A percentile compares a stretch with the other conserved stretches of the same genome.
phyloP scores from a whole-genome alignment of 495 filamentous ascomycete genomes.

The Aspergillus kassunensis region DNA sequence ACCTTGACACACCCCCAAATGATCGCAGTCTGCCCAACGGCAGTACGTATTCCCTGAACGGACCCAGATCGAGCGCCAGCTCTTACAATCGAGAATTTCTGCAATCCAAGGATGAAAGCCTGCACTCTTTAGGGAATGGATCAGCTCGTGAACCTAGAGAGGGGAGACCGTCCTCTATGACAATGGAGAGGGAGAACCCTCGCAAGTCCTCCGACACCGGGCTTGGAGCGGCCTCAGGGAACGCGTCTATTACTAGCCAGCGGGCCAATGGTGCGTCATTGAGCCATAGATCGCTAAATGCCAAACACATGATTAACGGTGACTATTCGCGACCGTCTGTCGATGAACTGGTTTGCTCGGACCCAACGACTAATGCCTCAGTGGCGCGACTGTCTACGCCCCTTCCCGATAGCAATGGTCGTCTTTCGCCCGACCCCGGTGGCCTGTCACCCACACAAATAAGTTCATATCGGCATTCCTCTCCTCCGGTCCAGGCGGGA shows the following conservation, averaged over 20 bases:
- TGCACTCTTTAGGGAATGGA: slow-evolving; percentile 47
- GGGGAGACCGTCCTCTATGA: slow-evolving; percentile 34
- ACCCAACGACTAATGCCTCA: slow-evolving; percentile 25
- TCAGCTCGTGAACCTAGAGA: slow-evolving; percentile 38
- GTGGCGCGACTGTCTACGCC: slow-evolving; percentile 31
- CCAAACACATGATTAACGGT: slow-evolving; percentile 39
- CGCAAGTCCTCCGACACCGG: slow-evolving; percentile 33
- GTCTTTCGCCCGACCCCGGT: slow-evolving; percentile 38
- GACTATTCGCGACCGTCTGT: slow-evolving; percentile 33
- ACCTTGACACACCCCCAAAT: slow-evolving; percentile 32
- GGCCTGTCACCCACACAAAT: slow-evolving; percentile 36
- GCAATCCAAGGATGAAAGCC: slow-evolving; percentile 51
- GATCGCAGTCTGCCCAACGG: slow-evolving; percentile 39
- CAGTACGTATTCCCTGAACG: slow-evolving; percentile 45
- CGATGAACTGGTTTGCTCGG: slow-evolving; percentile 30
- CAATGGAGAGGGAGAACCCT: slow-evolving; percentile 27
- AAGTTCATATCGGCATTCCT: slow-evolving; percentile 67
- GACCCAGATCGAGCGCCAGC: slow-evolving; percentile 44
- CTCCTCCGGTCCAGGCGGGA: slow-evolving; percentile 59
- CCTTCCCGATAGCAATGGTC: slow-evolving; percentile 33
- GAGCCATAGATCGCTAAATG: slow-evolving; percentile 26
- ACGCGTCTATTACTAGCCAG: slow-evolving; percentile 27
- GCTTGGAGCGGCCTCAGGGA: slow-evolving; percentile 28
- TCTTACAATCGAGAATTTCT: slow-evolving; percentile 47
- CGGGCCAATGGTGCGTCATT: slow-evolving; percentile 32